Conservation (phyloP, 1,284 basidiomycete species). For the Omphalotus olearius region DNA sequence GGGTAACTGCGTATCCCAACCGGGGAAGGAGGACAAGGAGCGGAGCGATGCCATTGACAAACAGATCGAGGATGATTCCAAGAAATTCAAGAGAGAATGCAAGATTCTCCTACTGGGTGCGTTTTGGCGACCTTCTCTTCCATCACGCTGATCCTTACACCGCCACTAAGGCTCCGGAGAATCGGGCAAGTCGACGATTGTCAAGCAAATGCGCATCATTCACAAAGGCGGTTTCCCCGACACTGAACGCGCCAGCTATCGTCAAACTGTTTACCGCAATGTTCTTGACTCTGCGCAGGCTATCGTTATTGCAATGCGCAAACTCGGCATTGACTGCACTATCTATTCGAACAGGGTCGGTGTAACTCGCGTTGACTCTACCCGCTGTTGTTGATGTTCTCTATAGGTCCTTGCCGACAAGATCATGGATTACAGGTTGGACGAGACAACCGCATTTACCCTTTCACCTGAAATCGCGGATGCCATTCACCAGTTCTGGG, state of each 20-base stretch:
- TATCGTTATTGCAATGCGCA: conserved; percentile 85
- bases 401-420: conserved; percentile 52
- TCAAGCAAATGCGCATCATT: conserved; percentile 99
- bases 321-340: conserved; percentile 82
- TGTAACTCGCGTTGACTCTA: conserved; percentile 14
- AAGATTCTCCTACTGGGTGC: conserved; percentile 90
- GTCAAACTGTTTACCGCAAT: conserved; percentile 82
- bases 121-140: conserved; percentile 26
- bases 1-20: conserved; percentile 11
- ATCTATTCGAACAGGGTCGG: conserved; percentile 71
- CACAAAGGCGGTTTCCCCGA: conserved; percentile 89
- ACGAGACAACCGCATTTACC: conserved; percentile 33
- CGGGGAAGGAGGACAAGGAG: conserved; percentile 57
- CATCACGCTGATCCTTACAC: conserved; percentile 4
- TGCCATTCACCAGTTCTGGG: conserved; percentile 84
- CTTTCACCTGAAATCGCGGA: conserved; percentile 68
- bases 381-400: neutral
- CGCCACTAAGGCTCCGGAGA: conserved; percentile 46
- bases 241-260: conserved; percentile 78
- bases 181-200: conserved; percentile 94
- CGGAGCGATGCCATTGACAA: conserved; percentile 71
- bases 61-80: conserved; percentile 68
- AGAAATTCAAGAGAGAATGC: conserved; percentile 84
- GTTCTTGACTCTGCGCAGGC: conserved; percentile 89
- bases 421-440: conserved; percentile 55